These are phyloP conservation scores for Phytophthora sp. DNA, from an alignment of 352 stramenopile species.

Conservation along the genomic window DNA sequence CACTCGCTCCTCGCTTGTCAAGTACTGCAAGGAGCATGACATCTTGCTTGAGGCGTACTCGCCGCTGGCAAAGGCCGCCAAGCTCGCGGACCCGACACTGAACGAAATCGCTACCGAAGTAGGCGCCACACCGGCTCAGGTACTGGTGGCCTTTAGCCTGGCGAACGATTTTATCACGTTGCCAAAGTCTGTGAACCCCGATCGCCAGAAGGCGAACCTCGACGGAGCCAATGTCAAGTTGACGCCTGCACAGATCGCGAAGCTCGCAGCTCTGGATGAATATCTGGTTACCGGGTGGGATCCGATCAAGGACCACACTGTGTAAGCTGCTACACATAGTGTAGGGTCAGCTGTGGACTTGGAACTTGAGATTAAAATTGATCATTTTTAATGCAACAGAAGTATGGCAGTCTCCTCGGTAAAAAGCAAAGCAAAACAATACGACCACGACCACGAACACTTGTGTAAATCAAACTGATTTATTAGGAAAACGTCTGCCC, in stretches of 20 bases:
- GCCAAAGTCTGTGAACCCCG: conserved; percentile 55
- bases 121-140: conserved; percentile 43
- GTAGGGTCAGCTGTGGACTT: no score
- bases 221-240: conserved; percentile 42
- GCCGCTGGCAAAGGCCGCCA: conserved; percentile 29
- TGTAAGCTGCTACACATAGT: conserved; percentile 18
- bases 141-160: conserved; percentile 60
- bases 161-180: conserved; percentile 66
- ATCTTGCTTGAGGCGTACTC: conserved; percentile 75
- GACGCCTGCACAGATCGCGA: conserved; percentile 27
- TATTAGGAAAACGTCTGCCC: no score
- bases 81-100: conserved; percentile 32
- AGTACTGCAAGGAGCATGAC: conserved; percentile 55
- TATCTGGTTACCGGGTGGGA: conserved; percentile 55
- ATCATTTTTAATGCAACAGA: no score
- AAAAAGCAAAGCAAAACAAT: no score
- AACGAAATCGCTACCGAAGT: conserved; percentile 36
- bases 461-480: no score
- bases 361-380: no score
- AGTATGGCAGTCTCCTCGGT: no score
- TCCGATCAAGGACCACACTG: conserved; percentile 47
- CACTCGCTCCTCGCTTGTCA: conserved; percentile 54
- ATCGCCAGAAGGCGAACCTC: conserved; percentile 55
- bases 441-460: no score
- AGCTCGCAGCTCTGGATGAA: conserved; percentile 46